These are phyloP conservation scores for Lentinula sp. DNA, from an alignment of 768 basidiomycete genomes.

Conservation along the genomic window DNA sequence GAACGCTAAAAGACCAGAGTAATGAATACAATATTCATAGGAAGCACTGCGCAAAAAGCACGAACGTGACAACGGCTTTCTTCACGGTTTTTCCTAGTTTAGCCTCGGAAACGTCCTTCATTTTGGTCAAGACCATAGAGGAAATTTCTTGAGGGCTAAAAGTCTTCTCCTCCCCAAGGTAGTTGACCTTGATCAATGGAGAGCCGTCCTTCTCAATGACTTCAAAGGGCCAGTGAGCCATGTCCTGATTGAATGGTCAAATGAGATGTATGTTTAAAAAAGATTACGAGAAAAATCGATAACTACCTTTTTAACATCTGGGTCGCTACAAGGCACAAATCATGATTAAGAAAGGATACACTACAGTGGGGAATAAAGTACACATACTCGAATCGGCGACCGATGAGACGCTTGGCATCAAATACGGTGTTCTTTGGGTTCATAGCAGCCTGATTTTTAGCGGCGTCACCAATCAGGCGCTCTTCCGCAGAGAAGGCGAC, in stretches of 20 bases:
- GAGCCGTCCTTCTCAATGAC: constrained; percentile 97
- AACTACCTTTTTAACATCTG: constrained; percentile 83
- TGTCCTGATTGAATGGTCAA: constrained; percentile 54
- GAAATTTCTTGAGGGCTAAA: constrained; percentile 99
- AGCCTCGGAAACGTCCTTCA: constrained; percentile 99
- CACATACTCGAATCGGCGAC: constrained; percentile 88
- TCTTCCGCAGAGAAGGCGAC: constrained; percentile 97
- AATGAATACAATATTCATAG: constrained; percentile 13
- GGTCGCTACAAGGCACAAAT: constrained; percentile 50
- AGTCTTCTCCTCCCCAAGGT: constrained; percentile 90
- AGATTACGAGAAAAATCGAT: constrained; percentile 7
- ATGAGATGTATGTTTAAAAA: neutral
- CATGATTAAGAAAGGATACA: neutral
- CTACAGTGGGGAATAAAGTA: neutral
- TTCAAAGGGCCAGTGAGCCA: constrained; percentile 96
- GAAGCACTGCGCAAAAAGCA: constrained; percentile 61
- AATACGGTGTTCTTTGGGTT: constrained; percentile 99
- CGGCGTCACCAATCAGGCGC: constrained; percentile 97
- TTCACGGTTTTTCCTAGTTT: constrained; percentile 98
- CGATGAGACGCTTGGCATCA: constrained; percentile 98
- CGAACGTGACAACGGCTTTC: constrained; percentile 97
- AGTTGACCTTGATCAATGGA: constrained; percentile 93
- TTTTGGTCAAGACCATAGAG: constrained; percentile 99
- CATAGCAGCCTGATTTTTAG: constrained; percentile 99
- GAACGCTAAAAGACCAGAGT: constrained; percentile 50